These are phyloP conservation scores for Agroathelia rolfsii DNA, from an alignment of 1,284 basidiomycete species.

Conservation along the genomic window DNA sequence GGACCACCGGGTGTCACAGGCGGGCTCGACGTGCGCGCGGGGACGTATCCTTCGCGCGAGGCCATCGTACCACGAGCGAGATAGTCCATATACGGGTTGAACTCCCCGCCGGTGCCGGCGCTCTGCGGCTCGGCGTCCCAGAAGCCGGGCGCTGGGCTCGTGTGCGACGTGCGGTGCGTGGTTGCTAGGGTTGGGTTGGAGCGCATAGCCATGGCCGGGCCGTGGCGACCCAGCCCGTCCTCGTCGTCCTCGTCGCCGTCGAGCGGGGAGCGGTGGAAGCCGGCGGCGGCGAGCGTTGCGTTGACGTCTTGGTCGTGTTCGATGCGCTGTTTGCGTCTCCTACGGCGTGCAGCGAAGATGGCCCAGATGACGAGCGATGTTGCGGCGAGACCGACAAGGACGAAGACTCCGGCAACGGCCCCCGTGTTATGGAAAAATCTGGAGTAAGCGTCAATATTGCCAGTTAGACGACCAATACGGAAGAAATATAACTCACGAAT, in stretches of 20 bases:
- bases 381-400: slow-evolving; percentile 63
- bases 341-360: slow-evolving; percentile 57
- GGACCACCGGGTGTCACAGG: slow-evolving; percentile 19
- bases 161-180: too few species aligned
- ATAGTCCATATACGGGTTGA: slow-evolving; percentile 49
- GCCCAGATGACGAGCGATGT: slow-evolving; percentile 63
- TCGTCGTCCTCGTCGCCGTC: slow-evolving; percentile 54
- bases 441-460: slow-evolving; percentile 10
- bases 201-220: slow-evolving; percentile 19
- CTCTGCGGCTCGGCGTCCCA: slow-evolving; percentile 9
- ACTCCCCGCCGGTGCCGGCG: slow-evolving; percentile 16
- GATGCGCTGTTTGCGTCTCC: slow-evolving; percentile 43
- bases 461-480: slow-evolving; percentile 4
- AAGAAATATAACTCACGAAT: slow-evolving; percentile 32
- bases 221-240: slow-evolving; percentile 12
- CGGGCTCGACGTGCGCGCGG: slow-evolving; percentile 36
- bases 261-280: slow-evolving; percentile 50
- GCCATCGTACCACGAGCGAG: slow-evolving; percentile 21
- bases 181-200: slow-evolving; percentile 13
- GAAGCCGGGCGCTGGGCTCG: slow-evolving; percentile 20
- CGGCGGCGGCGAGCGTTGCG: slow-evolving; percentile 59
- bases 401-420: slow-evolving; percentile 69
- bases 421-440: slow-evolving; percentile 71
- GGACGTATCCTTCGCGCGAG: slow-evolving; percentile 30
- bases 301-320: slow-evolving; percentile 60